Base-by-base conservation (phyloP, 257 asterid species). In the Solanum ossicruentum region DNA sequence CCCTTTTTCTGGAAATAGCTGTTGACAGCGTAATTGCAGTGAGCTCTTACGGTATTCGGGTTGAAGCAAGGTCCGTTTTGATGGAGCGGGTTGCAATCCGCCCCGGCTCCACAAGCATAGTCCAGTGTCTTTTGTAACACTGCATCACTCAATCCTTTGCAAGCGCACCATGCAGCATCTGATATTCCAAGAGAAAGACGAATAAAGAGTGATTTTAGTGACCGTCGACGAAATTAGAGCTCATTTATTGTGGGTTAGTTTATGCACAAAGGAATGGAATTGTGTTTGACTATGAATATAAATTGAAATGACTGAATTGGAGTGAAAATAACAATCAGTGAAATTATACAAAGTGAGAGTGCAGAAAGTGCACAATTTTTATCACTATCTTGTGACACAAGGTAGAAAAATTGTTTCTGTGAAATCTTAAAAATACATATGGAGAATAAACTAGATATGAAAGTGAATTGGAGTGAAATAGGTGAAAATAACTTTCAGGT, bases 31-130 rank as follows among this genome's bases (percentile, higher is more conserved):
- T 91, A 95, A 85, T 80, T 95, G 90, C 98, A 95, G 85, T 95
- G 99, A 66, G 93, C 93, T 86, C 88, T 89, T 0, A 94, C 94
- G 3, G 90, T 90, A 75, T 95, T 92, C 39, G 99, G 99, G 91
- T 89, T 91, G 87, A 73, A 95, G 79, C 99, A 95, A 45, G 93
- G 88, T 15, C 90, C 97, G 12, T 47, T 87, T 78, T 88, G 85
- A 28, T 89, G 93, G 85, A 86, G 92, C 26, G 97, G 95, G 90
- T 83, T 85, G 88, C 99, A 95, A 54, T 95, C 98, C 45, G 95
- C 99, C 47, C 99, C 98, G 10, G 92, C 88, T 83, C 99, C 99
- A 81, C 99, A 95, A 9, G 99, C 99, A 71, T 91, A 95, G 91
- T 95, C 99, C 69, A 95, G 89, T 5, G 97, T 91, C 84, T 91